Base-by-base conservation (phyloP, 2,329 filamentous ascomycete species). In the Fragosphaeria purpurea region DNA sequence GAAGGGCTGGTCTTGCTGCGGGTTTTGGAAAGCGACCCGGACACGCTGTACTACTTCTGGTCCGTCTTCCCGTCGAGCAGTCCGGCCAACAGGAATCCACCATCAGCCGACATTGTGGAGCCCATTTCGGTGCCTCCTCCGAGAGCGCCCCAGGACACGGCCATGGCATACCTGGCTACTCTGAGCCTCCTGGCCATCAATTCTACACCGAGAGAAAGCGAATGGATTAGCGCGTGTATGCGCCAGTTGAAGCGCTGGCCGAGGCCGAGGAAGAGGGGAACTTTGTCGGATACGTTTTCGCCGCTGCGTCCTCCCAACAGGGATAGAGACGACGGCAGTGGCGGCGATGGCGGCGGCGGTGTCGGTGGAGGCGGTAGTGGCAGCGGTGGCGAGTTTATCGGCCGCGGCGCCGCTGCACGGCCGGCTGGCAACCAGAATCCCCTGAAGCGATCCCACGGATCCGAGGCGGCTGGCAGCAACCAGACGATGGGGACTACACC, bases 1-100 rank as follows among this genome's bases (percentile, higher is more conserved):
- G 45, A 53, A 8, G 42, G 48, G 12, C 43, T 53, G 5, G 33
- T 53, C 7, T 43, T 53, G 13, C 48, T 53, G 12, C 46, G 46
- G 5, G 48, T 53, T 4, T 22, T 10, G 4, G 45, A 50, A 41
- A 30, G 48, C 12, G 48, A 50, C 33, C 45, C 48, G 11, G 35
- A 44, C 13, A 50, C 48, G 22, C 51, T 53, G 22, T 46, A 43
- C 13, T 50, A 53, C 30, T 46, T 46, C 30, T 43, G 42, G 37
- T 13, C 11, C 7, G 42, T 44, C 41, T 53, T 53, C 32, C 38
- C 48, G 1, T 41, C 13, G 8, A n/a, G 41, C 38, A 12, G n/a
- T 2, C 8, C 9, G 10, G 7, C 6, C 6, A 7, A 6, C 35
- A 7, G 6, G 39, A 5, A n/a, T n/a, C 22, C 5, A 12, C 35